Percentiles rank a stretch among this genome's conserved stretches.
Conservation (phyloP, 1,284 basidiomycete species). For the Cerrena zonata region DNA sequence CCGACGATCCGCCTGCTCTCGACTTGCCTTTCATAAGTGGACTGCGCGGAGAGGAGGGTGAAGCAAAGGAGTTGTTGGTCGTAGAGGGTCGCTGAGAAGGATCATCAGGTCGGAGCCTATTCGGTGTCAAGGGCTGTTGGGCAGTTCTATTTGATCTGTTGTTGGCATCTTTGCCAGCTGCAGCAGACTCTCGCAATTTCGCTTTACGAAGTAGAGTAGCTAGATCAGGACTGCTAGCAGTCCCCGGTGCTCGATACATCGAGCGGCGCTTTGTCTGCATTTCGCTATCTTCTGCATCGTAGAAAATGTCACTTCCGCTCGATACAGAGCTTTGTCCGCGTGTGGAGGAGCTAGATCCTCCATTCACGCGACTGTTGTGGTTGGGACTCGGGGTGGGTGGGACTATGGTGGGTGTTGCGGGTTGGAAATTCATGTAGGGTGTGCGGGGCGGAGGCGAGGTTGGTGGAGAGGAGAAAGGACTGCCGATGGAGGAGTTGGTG, state of each 20-base stretch:
- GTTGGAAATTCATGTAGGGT: constrained; percentile 24
- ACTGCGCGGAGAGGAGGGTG: not conserved
- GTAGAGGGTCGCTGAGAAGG: not conserved
- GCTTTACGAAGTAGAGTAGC: constrained; percentile 78
- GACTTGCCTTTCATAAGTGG: constrained; percentile 10
- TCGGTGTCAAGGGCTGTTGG: constrained; percentile 10
- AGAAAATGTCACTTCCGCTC: constrained; percentile 49
- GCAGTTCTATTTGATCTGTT: not conserved
- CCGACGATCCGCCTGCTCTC: constrained; percentile 4
- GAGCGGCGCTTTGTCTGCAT: constrained; percentile 71
- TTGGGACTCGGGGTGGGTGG: constrained; percentile 50
- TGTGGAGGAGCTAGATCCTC: constrained; percentile 21
- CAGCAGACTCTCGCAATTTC: constrained; percentile 45
- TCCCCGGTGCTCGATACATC: constrained; percentile 81
- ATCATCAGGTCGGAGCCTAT: constrained; percentile 9
- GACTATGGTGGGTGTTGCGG: constrained; percentile 48
- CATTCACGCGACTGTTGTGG: constrained; percentile 17
- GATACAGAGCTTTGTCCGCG: constrained; percentile 36
- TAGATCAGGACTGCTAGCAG: constrained; percentile 82
- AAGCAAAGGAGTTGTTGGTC: constrained; percentile 1
- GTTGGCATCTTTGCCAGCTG: constrained; percentile 44
- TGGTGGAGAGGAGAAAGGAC: constrained; percentile 22
- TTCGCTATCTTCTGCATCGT: constrained; percentile 60
- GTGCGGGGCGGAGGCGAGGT: constrained; percentile 23
- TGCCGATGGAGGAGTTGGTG: constrained; percentile 26